These are phyloP conservation scores for Peronospora destructor DNA, from an alignment of 352 stramenopile species.

Conservation along the genomic window DNA sequence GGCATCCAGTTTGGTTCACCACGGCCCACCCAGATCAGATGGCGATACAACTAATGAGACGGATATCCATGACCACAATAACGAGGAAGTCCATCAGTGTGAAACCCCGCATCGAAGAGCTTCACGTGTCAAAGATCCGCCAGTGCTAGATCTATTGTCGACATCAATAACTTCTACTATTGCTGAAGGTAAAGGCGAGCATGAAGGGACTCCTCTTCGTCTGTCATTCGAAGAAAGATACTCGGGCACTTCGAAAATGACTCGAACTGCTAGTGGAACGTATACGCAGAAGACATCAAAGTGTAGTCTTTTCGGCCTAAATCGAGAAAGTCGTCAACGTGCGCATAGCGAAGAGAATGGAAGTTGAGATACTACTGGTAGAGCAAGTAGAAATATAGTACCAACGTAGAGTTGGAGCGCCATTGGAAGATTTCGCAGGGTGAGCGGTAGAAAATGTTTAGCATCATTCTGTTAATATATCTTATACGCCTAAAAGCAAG, in stretches of 20 bases:
- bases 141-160: constrained; percentile 22
- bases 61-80: constrained; percentile 2
- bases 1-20: constrained; percentile 47
- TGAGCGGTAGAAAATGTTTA: not conserved
- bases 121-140: constrained; percentile 14
- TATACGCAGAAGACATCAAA: constrained; percentile 22
- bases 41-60: constrained; percentile 2
- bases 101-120: constrained; percentile 12
- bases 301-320: constrained; percentile 25
- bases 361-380: constrained; percentile 16
- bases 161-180: constrained; percentile 24
- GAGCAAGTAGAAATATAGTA: not conserved
- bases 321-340: constrained; percentile 17
- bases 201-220: constrained; percentile 17
- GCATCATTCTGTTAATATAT: constrained; percentile 2
- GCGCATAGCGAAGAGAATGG: constrained; percentile 24
- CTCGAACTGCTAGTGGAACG: constrained; percentile 25
- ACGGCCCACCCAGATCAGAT: constrained; percentile 18
- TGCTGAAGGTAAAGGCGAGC: constrained; percentile 14
- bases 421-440: not conserved
- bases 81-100: constrained; percentile 9
- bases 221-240: constrained; percentile 23
- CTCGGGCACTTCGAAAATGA: constrained; percentile 7
- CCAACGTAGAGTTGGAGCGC: constrained; percentile 22
- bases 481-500: constrained; percentile 15